These are phyloP conservation scores for Arthrobotrys entomopaga DNA, from an alignment of 2,329 filamentous ascomycete genomes.

Conservation along the genomic window DNA sequence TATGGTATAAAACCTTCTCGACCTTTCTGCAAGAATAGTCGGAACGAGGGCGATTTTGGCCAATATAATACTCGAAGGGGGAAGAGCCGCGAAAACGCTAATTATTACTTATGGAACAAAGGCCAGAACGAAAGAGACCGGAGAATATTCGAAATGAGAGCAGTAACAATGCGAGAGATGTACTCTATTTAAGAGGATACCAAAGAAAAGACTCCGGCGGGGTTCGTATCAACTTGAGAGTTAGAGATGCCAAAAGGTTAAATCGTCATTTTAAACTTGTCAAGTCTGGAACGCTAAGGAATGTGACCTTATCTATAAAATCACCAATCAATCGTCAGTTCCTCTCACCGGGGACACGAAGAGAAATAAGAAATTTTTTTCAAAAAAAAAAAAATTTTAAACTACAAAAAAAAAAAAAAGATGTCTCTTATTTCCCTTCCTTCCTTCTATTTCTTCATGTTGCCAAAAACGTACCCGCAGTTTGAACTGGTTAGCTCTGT, in stretches of 20 bases:
- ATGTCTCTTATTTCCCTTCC: constrained; percentile 17
- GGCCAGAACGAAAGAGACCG: not conserved
- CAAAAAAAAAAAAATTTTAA: not conserved
- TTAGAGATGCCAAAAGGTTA: constrained; percentile 46
- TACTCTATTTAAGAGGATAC: constrained; percentile 45
- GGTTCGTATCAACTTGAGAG: constrained; percentile 42
- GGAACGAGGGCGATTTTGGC: not conserved
- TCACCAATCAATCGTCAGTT: constrained; percentile 50
- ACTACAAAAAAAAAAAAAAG: too few relatives aligned
- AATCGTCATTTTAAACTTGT: constrained; percentile 36
- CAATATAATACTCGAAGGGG: not conserved
- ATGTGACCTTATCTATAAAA: constrained; percentile 52
- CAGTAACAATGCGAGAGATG: constrained; percentile 21
- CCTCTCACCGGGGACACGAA: constrained; percentile 4
- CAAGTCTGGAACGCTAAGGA: constrained; percentile 45
- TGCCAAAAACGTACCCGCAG: constrained; percentile 48
- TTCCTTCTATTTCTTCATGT: constrained; percentile 38
- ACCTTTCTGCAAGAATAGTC: not conserved
- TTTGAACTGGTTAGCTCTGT: constrained; percentile 44
- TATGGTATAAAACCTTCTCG: constrained; percentile 36
- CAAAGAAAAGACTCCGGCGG: constrained; percentile 51
- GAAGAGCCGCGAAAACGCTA: constrained; percentile 42
- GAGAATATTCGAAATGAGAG: not conserved
- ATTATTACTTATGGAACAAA: not conserved
- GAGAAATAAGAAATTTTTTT: constrained; percentile 35